These are phyloP conservation scores for Lodderomyces jiufengensis DNA, from an alignment of 1,139 yeast genomes.

Conservation along the genomic window DNA sequence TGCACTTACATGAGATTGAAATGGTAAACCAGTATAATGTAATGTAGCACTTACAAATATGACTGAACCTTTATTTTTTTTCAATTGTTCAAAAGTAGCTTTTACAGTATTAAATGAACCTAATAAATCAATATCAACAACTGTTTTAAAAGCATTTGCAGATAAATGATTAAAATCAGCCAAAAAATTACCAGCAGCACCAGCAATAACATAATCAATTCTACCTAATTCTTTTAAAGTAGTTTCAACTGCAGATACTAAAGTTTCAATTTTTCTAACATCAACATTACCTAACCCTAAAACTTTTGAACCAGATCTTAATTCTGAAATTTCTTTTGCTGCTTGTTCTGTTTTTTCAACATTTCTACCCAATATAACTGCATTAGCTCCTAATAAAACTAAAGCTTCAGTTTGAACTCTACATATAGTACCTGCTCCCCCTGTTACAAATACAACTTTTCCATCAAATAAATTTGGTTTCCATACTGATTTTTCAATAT, in stretches of 20 bases:
- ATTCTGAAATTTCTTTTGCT: constrained; percentile 58
- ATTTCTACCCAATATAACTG: constrained; percentile 82
- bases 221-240: constrained; percentile 68
- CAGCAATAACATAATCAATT: constrained; percentile 85
- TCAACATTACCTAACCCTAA: constrained; percentile 72
- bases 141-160: constrained; percentile 85
- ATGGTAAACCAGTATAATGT: constrained; percentile 87
- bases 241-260: constrained; percentile 58
- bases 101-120: constrained; percentile 90
- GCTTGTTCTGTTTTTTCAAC: constrained; percentile 60
- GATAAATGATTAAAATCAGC: constrained; percentile 77
- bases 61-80: constrained; percentile 65
- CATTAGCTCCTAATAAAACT: constrained; percentile 81
- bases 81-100: constrained; percentile 69
- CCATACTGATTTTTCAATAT: constrained; percentile 30
- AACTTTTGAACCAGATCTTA: constrained; percentile 66
- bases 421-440: constrained; percentile 96
- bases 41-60: constrained; percentile 90
- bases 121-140: constrained; percentile 77
- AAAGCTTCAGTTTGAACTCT: constrained; percentile 86
- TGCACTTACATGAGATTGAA: constrained; percentile 87
- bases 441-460: constrained; percentile 88
- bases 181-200: constrained; percentile 95
- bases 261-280: constrained; percentile 64
- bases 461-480: constrained; percentile 71